Evolutionary conservation across 169 alveolate species (phyloP).

Genomic region (Plasmodium fragile): DNA sequence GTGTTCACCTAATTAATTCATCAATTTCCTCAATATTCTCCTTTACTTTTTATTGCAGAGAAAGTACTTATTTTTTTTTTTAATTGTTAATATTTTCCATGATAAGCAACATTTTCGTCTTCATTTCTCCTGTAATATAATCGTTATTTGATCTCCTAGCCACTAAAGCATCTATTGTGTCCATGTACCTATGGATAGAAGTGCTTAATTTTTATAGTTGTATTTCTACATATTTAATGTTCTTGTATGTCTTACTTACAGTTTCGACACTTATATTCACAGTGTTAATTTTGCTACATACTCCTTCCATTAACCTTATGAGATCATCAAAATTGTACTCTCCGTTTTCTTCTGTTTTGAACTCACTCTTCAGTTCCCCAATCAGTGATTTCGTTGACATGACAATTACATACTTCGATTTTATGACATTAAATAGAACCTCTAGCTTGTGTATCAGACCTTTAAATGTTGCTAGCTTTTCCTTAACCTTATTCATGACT

Average conservation of each 20-base stretch:
- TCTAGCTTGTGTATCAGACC: neutral
- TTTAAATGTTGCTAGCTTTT: conserved; percentile 1
- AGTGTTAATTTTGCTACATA: neutral
- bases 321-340: neutral
- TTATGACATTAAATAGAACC: neutral
- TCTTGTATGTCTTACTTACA: neutral
- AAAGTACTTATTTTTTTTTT: neutral
- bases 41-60: neutral
- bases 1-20: neutral
- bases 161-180: neutral
- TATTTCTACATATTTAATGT: neutral
- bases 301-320: neutral
- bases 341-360: neutral
- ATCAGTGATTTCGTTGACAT: conserved; percentile 11
- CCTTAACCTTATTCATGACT: conserved; percentile 1
- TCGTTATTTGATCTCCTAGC: neutral
- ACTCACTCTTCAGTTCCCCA: neutral
- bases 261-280: neutral
- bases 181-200: neutral
- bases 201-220: neutral
- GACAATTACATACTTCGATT: conserved; percentile 9
- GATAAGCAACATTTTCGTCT: neutral
- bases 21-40: neutral
- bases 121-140: neutral
- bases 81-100: conserved; percentile 21